These are phyloP conservation scores for Zopfia rhizophila DNA, from an alignment of 2,329 filamentous ascomycete species.

Conservation along the genomic window DNA sequence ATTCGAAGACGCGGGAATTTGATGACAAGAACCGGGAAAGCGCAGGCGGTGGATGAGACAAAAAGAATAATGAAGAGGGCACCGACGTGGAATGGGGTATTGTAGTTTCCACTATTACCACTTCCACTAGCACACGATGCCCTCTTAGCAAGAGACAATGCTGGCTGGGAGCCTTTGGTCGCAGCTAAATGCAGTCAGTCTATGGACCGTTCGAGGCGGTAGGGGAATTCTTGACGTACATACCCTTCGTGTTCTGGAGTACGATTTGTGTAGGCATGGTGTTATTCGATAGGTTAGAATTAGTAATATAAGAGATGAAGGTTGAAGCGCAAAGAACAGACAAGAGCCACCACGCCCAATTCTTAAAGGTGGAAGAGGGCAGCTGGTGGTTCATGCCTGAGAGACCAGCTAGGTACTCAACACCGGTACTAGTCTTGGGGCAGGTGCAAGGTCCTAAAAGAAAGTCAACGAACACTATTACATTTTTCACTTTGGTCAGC, in stretches of 20 bases:
- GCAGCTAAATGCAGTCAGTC: constrained; percentile 1
- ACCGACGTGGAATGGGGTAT: constrained; percentile 41
- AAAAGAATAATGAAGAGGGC: constrained; percentile 48
- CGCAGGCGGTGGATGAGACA: constrained; percentile 60
- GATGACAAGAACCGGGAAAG: constrained; percentile 69
- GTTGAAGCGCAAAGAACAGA: constrained; percentile 40
- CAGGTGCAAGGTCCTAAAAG: constrained; percentile 40
- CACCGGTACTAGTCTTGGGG: constrained; percentile 28
- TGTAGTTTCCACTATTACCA: constrained; percentile 33
- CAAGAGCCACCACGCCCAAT: constrained; percentile 35
- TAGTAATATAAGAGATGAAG: constrained; percentile 30
- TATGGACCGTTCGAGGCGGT: background rate
- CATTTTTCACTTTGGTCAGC: constrained; percentile 10
- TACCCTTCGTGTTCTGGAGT: background rate
- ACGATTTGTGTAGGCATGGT: background rate
- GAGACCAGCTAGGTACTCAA: constrained; percentile 30
- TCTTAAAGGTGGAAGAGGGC: constrained; percentile 7
- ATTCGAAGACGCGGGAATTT: constrained; percentile 69
- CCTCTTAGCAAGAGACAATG: constrained; percentile 25
- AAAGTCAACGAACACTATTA: background rate
- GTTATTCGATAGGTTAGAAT: background rate
- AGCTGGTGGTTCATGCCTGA: constrained; percentile 7
- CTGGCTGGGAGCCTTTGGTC: background rate
- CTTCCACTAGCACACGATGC: constrained; percentile 34
- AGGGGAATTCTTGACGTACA: constrained; percentile 1